Percentiles rank a stretch among this genome's conserved stretches.
These are phyloP conservation scores for Angophora floribunda DNA, from an alignment of 345 rosid species.

Conservation along the genomic window DNA sequence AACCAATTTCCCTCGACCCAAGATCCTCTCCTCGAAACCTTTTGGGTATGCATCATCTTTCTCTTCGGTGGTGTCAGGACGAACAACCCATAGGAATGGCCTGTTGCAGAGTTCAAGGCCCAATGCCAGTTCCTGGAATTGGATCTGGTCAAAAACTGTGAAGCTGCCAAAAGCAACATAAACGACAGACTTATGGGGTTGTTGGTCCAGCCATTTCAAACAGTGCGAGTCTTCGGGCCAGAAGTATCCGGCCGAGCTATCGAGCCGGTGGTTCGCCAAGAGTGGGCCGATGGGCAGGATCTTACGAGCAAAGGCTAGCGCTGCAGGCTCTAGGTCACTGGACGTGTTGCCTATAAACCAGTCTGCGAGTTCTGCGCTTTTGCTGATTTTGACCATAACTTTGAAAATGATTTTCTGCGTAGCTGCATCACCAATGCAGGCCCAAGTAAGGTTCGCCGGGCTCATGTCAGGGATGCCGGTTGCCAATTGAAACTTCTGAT, in stretches of 20 bases:
- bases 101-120: slow-evolving; percentile 3
- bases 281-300: slow-evolving; percentile 7
- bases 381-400: neutral
- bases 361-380: neutral
- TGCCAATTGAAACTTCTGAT: neutral
- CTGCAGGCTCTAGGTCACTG: slow-evolving; percentile 4
- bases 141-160: slow-evolving; percentile 2
- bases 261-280: neutral
- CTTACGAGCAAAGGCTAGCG: neutral
- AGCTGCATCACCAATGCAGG: neutral
- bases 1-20: neutral
- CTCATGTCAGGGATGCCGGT: neutral
- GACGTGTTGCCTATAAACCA: slow-evolving; percentile 2
- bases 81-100: slow-evolving; percentile 4
- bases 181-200: neutral
- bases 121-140: slow-evolving; percentile 1
- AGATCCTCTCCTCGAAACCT: slow-evolving; percentile 4
- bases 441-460: neutral
- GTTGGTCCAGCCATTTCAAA: slow-evolving; percentile 3
- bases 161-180: slow-evolving; percentile 7
- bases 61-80: neutral
- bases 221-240: slow-evolving; percentile 2
- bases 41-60: neutral
- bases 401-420: neutral
- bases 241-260: neutral